phyloP scores from a whole-genome alignment of 768 basidiomycete species.

The Panus rudis region DNA sequence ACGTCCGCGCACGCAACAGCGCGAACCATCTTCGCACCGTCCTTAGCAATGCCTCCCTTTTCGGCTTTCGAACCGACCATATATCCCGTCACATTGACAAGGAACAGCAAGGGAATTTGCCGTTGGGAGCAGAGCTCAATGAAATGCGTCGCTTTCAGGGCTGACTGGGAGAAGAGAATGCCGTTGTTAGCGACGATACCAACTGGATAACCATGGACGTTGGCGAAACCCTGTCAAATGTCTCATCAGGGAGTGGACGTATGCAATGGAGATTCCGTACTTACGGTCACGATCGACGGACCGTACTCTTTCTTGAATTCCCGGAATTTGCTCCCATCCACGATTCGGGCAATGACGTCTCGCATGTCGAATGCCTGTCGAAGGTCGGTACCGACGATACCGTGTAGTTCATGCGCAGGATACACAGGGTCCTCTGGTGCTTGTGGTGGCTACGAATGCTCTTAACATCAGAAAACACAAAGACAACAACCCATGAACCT shows the following conservation, averaged over 20 bases:
- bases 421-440: slow-evolving; percentile 70
- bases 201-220: slow-evolving; percentile 83
- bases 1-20: slow-evolving; percentile 92
- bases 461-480: background rate
- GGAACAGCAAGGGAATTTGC: slow-evolving; percentile 81
- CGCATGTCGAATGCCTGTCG: slow-evolving; percentile 90
- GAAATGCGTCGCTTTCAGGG: slow-evolving; percentile 91
- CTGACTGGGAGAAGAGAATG: slow-evolving; percentile 89
- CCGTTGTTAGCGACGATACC: slow-evolving; percentile 95
- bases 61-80: slow-evolving; percentile 98
- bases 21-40: slow-evolving; percentile 96
- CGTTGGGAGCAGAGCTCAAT: slow-evolving; percentile 88
- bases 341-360: slow-evolving; percentile 86
- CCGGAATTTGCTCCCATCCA: slow-evolving; percentile 85
- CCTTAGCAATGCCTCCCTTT: slow-evolving; percentile 89
- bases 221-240: slow-evolving; percentile 68
- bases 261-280: slow-evolving; percentile 15
- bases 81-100: slow-evolving; percentile 96
- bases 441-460: slow-evolving; percentile 39
- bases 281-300: slow-evolving; percentile 79
- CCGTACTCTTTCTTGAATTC: slow-evolving; percentile 98
- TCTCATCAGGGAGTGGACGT: background rate
- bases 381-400: slow-evolving; percentile 86
- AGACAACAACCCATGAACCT: too few relatives aligned
- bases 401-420: slow-evolving; percentile 75